Evolutionary conservation across 192 early-diverging fungal species (phyloP), one percentile per base, ranked within the genome.

Genomic region (Pilaira anomala): DNA sequence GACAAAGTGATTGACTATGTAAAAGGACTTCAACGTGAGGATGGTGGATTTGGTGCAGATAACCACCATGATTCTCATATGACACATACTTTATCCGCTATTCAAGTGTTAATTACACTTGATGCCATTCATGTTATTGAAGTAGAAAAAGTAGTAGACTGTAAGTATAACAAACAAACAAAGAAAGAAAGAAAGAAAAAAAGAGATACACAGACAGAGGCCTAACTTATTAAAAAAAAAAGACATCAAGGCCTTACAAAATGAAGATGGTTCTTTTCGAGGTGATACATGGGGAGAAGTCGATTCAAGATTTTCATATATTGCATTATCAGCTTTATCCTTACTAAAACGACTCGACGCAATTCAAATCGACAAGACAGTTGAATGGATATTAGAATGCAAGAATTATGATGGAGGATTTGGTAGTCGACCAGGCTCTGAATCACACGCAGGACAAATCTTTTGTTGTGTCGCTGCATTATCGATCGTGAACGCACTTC

Each of bases 391-490:
- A 24, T 63, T 84, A 5, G 24, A 67, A 18, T 96, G 95, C 66
- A 87, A 85, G 60, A 99, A 99, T 77, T 96, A 93, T 77, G 95
- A 99, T 73, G 97, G 97, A 41, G 97, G 93, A 12, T 99, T 91
- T 69, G 97, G 97, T 7, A 93, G 79, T 53, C 76, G 80, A 22
- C 93, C 93, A 0, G 94, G 93, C 11, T 91, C 91, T 13, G 97
- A 98, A 74, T 91, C 88, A 12, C 97, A 99, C 74, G 82, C 93
- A 1, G 97, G 81, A 12, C 91, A 94, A 55, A 79, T 97, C 0
- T 99, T 96, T 67, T 94, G 92, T 44, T 94, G 93, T 57, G 87
- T 99, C 8, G 95, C 87, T 1, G 87, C 87, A 7, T 80, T 99
- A 64, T 86, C 93, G 6, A 94, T 99, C 62, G 76, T 82, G n/a